Percentiles rank a stretch among this genome's conserved stretches.
Conservation (phyloP, 331 rosid genomes). For the Rhamnella rubrinervis region DNA sequence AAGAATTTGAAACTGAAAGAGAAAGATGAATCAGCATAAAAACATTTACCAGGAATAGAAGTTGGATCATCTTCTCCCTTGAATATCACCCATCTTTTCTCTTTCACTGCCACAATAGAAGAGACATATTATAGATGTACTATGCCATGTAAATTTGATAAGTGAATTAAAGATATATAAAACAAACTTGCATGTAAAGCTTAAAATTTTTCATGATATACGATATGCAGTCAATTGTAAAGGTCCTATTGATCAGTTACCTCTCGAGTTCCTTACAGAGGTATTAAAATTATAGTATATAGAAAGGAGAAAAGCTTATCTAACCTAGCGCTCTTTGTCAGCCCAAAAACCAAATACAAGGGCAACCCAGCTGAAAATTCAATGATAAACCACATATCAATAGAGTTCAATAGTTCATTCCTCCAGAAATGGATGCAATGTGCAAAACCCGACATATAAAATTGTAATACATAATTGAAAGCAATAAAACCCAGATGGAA, state of each 20-base stretch:
- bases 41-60: slow-evolving; percentile 72
- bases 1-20: slow-evolving; percentile 15
- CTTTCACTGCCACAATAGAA: slow-evolving; percentile 65
- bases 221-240: not conserved
- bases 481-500: no score
- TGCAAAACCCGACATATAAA: slow-evolving; percentile 1
- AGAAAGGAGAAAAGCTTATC: not conserved
- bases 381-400: not conserved
- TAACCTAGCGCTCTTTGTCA: no score
- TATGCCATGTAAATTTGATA: slow-evolving; percentile 1
- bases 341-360: no score
- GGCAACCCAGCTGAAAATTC: not conserved
- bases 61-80: slow-evolving; percentile 94
- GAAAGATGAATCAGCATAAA: slow-evolving; percentile 9
- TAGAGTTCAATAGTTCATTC: not conserved
- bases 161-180: not conserved
- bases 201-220: not conserved
- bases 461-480: not conserved
- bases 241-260: not conserved
- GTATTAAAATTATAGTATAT: not conserved
- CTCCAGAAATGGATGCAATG: not conserved
- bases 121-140: slow-evolving; percentile 9
- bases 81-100: slow-evolving; percentile 92
- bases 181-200: not conserved
- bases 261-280: not conserved